phyloP scores from a whole-genome alignment of 306 rosid genomes.

The Canavalia ensiformis region DNA sequence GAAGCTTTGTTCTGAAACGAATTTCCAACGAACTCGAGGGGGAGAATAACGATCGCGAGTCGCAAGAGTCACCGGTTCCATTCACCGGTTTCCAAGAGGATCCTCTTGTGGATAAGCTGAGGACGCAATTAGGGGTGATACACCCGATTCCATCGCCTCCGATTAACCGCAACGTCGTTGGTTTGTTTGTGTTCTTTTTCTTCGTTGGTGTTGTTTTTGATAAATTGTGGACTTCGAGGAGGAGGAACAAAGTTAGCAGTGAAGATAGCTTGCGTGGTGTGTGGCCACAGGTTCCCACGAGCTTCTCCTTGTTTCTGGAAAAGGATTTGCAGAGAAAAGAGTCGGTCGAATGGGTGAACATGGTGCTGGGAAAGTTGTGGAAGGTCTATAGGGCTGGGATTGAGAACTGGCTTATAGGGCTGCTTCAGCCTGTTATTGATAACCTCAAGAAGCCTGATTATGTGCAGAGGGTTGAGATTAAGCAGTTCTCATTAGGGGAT shows the following conservation, averaged over 20 bases:
- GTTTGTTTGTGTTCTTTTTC: slow-evolving; percentile 88
- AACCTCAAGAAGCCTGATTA: slow-evolving; percentile 91
- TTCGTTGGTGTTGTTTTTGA: slow-evolving; percentile 91
- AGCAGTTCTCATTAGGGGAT: slow-evolving; percentile 90
- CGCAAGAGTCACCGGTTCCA: slow-evolving; percentile 58
- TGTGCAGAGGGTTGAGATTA: slow-evolving; percentile 93
- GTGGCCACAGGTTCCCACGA: slow-evolving; percentile 98
- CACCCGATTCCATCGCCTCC: slow-evolving; percentile 98
- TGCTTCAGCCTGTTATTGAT: slow-evolving; percentile 97
- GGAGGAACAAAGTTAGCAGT: slow-evolving; percentile 52
- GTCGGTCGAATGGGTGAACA: slow-evolving; percentile 98
- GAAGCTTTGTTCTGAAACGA: slow-evolving; percentile 61
- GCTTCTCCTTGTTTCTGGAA: slow-evolving; percentile 88
- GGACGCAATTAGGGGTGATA: slow-evolving; percentile 94
- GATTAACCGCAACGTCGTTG: slow-evolving; percentile 76
- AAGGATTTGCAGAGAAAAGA: slow-evolving; percentile 98
- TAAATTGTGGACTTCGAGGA: slow-evolving; percentile 82
- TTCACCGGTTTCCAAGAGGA: slow-evolving; percentile 77
- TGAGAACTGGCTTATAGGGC: slow-evolving; percentile 94
- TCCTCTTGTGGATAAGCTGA: slow-evolving; percentile 89
- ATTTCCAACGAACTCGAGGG: slow-evolving; percentile 60
- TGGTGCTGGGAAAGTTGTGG: slow-evolving; percentile 97
- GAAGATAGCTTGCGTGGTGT: slow-evolving; percentile 65
- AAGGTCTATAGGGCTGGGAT: slow-evolving; percentile 87
- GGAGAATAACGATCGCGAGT: slow-evolving; percentile 25